Base-by-base conservation (phyloP, 1,139 yeast species). In the Pichia terricola region DNA sequence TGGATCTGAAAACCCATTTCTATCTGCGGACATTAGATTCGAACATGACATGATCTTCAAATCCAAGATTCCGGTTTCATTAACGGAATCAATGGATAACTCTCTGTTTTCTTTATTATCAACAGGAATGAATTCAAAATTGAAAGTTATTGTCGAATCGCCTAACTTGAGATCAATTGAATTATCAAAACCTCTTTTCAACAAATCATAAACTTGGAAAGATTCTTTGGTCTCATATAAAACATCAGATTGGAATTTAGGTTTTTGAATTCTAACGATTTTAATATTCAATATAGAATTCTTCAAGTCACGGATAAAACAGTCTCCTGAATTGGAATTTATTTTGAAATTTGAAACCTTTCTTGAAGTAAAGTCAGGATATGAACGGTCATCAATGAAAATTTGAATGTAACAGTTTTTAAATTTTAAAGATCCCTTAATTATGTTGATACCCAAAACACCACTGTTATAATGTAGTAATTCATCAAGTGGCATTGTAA, bases 1-100 rank as follows among this genome's bases (percentile, higher is more conserved):
- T 46, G 94, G 91, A 66, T 83, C 94, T 4, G 89, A 79, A 54
- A 79, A 79, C 47, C 91, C 91, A 56, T 80, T 81, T 47, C 75
- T 65, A 58, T 83, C 94, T 40, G 75, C 81, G 16, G 87, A 62
- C 42, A 61, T 60, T 49, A 83, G 62, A 45, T 69, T 63, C 28
- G 68, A 68, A 26, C 79, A 91, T 40, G 74, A 69, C 37, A 79
- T 56, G 43, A 83, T 64, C 38, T 77, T 79, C 53, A 83, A 61
- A 43, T 70, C 67, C 43, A 82, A 60, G 16, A 66, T 53, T 53
- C 94, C 94, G 33, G 85, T 82, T 59, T 83, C 89, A 53, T 70
- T 61, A 46, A 81, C 71, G 7, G 83, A 72, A 55, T 82, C 91
- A 37, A 46, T 42, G 25, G 28, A 26, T 26, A 26, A 8, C 2